Percentiles rank a stretch among this genome's conserved stretches.
Conservation (phyloP, 306 rosid genomes). For the Cicer cuneatum region DNA sequence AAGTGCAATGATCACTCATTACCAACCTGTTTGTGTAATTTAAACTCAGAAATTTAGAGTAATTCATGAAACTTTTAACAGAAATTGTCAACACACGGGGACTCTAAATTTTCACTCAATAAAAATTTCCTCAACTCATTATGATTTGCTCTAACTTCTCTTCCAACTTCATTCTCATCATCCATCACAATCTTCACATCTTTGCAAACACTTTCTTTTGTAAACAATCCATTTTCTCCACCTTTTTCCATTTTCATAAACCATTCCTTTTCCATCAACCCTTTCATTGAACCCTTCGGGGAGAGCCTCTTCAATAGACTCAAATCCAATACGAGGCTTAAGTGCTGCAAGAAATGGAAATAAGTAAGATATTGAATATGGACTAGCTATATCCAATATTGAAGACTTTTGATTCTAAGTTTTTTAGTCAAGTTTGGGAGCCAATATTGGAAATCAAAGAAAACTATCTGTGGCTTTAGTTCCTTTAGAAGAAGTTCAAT, state of each 20-base stretch:
- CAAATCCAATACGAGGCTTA: conserved; percentile 14
- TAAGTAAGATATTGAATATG: background rate
- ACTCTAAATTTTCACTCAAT: conserved; percentile 14
- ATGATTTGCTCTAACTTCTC: conserved; percentile 49
- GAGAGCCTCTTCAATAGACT: no score
- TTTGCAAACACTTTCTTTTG: conserved; percentile 48
- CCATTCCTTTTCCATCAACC: conserved; percentile 42
- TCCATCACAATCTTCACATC: conserved; percentile 55
- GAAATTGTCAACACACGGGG: conserved; percentile 32
- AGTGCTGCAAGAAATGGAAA: conserved; percentile 39
- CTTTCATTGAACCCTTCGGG: conserved; percentile 43
- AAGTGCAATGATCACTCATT: no score
- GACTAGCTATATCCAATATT: background rate
- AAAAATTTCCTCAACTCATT: conserved; percentile 47
- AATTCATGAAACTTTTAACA: conserved; percentile 34
- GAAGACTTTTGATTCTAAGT: conserved; percentile 41
- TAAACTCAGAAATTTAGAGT: background rate
- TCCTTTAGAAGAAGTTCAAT: conserved; percentile 27
- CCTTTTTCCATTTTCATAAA: conserved; percentile 56
- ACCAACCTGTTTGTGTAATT: background rate
- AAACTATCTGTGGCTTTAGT: conserved; percentile 41
- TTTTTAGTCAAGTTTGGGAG: conserved; percentile 32
- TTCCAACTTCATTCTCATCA: conserved; percentile 49
- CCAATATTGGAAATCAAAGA: conserved; percentile 47
- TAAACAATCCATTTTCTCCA: conserved; percentile 56